Evolutionary conservation across 1,139 yeast species (phyloP).

Genomic region (Sugiyamaella novakii): DNA sequence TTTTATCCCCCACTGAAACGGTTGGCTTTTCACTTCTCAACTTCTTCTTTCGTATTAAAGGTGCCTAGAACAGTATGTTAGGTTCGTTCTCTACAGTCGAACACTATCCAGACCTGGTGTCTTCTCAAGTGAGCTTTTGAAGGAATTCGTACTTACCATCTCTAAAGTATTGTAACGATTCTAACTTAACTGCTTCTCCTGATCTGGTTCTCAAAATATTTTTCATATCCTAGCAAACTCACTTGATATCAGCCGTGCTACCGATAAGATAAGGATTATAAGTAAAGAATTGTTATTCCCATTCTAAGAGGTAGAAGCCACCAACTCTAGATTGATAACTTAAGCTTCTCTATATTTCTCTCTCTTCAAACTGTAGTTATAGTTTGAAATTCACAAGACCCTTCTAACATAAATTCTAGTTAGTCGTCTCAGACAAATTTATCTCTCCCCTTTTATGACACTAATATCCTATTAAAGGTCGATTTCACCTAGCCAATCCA

Average conservation of each 20-base stretch:
- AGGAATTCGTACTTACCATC: background rate
- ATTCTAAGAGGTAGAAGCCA: no score
- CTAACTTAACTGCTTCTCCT: no score
- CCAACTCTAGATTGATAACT: no score
- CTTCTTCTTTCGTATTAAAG: slow-evolving; percentile 22
- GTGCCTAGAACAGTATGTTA: slow-evolving; percentile 16
- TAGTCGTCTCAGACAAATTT: no score
- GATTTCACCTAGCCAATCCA: background rate
- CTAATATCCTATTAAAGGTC: slow-evolving; percentile 2
- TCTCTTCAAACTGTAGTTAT: no score
- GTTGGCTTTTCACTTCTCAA: slow-evolving; percentile 13
- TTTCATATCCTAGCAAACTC: no score
- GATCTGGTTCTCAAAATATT: no score
- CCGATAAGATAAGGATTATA: background rate
- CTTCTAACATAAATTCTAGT: no score
- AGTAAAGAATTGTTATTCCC: background rate
- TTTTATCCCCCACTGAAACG: background rate
- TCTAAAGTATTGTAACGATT: background rate
- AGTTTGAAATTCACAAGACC: no score
- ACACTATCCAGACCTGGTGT: background rate
- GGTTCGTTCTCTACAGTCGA: background rate
- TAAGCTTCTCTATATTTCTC: no score
- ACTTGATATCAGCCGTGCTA: background rate
- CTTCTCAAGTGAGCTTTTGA: background rate
- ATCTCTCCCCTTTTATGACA: background rate